Evolutionary conservation across 768 basidiomycete genomes (phyloP).

Genomic region (Podaxis sp.): DNA sequence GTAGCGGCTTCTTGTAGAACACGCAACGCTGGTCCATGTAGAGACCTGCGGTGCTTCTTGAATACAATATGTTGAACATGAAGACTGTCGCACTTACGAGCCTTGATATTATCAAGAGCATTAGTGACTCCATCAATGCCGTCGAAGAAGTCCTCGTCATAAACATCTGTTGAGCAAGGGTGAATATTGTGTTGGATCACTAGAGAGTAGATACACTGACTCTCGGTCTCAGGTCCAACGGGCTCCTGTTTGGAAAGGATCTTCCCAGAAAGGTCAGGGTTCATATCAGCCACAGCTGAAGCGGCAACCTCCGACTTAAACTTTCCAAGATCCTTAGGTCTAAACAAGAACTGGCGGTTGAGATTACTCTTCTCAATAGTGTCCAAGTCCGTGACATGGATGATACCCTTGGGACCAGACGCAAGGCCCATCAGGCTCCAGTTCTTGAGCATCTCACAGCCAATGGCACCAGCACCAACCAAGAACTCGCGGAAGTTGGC

Average conservation of each 20-base stretch:
- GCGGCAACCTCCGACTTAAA: constrained; percentile 97
- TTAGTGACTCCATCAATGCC: constrained; percentile 93
- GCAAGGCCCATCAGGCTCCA: constrained; percentile 99
- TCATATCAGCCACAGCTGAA: constrained; percentile 91
- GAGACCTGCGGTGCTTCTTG: constrained; percentile 46
- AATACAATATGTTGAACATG: neutral
- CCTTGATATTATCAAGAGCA: constrained; percentile 94
- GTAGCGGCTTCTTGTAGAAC: constrained; percentile 90
- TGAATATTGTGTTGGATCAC: neutral
- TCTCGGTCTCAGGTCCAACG: constrained; percentile 89
- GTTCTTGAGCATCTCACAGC: constrained; percentile 99
- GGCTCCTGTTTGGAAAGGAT: constrained; percentile 88
- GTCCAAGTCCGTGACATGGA: constrained; percentile 95
- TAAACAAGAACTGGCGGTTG: constrained; percentile 97
- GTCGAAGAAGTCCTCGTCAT: constrained; percentile 85
- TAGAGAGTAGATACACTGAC: constrained; percentile 41
- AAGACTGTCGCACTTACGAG: constrained; percentile 53
- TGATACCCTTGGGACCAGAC: constrained; percentile 68
- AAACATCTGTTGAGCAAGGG: constrained; percentile 74
- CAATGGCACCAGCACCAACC: constrained; percentile 98
- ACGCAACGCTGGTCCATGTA: constrained; percentile 99
- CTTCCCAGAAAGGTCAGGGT: constrained; percentile 82
- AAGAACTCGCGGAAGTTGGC: constrained; percentile 90
- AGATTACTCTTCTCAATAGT: constrained; percentile 99
- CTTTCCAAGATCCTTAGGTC: constrained; percentile 91